Percentiles rank a stretch among this genome's conserved stretches.
Conservation (phyloP, 805 yeast genomes). For the Lipomyces yamanashiensis region DNA sequence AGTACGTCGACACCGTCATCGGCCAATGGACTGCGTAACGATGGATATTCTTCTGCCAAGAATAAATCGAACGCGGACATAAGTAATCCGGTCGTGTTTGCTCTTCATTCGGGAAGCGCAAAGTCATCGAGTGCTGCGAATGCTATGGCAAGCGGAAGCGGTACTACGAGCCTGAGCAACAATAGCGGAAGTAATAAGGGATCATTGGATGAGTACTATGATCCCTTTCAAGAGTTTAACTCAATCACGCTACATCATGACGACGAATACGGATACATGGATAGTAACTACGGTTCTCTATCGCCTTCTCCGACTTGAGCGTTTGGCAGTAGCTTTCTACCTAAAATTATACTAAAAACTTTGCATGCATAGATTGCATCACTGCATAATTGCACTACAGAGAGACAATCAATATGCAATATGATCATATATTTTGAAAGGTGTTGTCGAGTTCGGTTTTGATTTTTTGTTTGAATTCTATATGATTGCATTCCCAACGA, state of each 20-base stretch:
- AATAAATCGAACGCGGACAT: neutral
- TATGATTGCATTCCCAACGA: neutral
- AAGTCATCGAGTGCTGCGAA: slow-evolving; percentile 18
- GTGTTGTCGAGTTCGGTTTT: slow-evolving; percentile 9
- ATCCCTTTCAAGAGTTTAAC: slow-evolving; percentile 84
- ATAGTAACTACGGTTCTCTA: slow-evolving; percentile 1
- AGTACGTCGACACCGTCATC: neutral
- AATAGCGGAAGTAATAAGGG: slow-evolving; percentile 16
- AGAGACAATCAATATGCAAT: neutral
- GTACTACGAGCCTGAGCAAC: slow-evolving; percentile 16
- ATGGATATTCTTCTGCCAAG: slow-evolving; percentile 12
- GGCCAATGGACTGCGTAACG: slow-evolving; percentile 5
- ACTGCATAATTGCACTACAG: too few species aligned
- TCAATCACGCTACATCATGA: slow-evolving; percentile 85
- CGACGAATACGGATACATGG: slow-evolving; percentile 49
- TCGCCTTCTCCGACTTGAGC: slow-evolving; percentile 2
- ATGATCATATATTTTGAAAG: slow-evolving; percentile 4
- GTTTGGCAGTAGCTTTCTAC: neutral
- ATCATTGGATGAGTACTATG: slow-evolving; percentile 52
- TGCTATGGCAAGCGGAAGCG: slow-evolving; percentile 3
- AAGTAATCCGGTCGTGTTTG: neutral
- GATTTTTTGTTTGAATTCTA: neutral
- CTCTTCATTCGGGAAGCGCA: slow-evolving; percentile 2
- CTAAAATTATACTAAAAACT: neutral
- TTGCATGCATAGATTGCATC: neutral